Percentiles rank a stretch among this genome's conserved stretches.
These are phyloP conservation scores for Ceratocystis lukuohia DNA, from an alignment of 2,329 filamentous ascomycete genomes.

Conservation along the genomic window DNA sequence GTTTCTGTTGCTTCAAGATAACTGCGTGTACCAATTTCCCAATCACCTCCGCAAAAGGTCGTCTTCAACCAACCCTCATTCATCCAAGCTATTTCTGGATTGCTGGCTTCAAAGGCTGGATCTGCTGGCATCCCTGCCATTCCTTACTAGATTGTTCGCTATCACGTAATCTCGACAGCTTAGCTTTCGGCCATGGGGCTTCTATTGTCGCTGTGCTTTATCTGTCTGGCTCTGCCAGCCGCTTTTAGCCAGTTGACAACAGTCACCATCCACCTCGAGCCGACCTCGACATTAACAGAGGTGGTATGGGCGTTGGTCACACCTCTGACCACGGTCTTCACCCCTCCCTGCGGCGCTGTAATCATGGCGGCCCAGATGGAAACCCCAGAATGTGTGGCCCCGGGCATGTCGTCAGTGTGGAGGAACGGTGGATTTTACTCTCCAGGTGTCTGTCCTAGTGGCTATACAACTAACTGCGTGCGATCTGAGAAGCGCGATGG, in stretches of 20 bases:
- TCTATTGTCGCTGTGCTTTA: neutral
- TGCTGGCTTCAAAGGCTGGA: neutral
- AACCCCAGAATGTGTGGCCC: conserved; percentile 12
- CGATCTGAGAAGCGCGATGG: conserved; percentile 20
- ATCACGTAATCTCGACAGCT: neutral
- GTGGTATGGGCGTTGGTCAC: conserved; percentile 7
- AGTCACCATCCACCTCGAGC: conserved; percentile 4
- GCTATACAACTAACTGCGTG: conserved; percentile 24
- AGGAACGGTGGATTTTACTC: conserved; percentile 24
- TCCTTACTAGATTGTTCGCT: neutral
- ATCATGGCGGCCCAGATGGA: conserved; percentile 11
- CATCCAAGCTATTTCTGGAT: neutral
- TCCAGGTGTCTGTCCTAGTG: conserved; percentile 25
- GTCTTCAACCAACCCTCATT: neutral
- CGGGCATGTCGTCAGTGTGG: conserved; percentile 22
- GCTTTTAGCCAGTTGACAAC: conserved; percentile 4
- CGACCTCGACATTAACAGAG: conserved; percentile 1
- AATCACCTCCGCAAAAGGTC: neutral
- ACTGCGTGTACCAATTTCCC: neutral
- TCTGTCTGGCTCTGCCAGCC: neutral
- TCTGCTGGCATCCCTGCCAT: neutral
- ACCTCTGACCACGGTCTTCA: conserved; percentile 15
- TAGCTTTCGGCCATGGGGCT: neutral
- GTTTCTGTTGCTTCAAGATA: neutral
- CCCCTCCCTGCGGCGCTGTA: conserved; percentile 13